Base-by-base conservation (phyloP, 768 basidiomycete species). In the Pholiota microspora region DNA sequence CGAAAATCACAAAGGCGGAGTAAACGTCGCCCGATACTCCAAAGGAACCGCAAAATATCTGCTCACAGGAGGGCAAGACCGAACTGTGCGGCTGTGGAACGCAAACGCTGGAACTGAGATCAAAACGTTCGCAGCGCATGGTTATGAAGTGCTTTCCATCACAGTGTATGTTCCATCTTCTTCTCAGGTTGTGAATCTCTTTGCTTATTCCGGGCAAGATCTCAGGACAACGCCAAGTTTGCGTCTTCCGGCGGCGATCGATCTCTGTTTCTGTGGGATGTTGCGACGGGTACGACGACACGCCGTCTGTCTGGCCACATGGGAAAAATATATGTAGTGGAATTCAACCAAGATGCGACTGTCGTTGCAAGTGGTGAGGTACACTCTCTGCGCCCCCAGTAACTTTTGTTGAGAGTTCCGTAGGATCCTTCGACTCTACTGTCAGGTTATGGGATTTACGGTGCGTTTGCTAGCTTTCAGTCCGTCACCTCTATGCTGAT, bases 251-350 rank as follows among this genome's bases (percentile, higher is more conserved):
- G 96, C 28, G 96, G 96, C 5, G 96, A 99, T 70, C 85, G 92
- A 58, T 86, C 87, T 48, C 86, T 97, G 1, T 97, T 97, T 61
- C 71, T 97, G 21, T 98, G 96, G 96, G 97, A 99, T 66, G 97
- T 99, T 8, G 83, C 88, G 15, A 83, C 89, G 28, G 96, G 92
- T 10, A 80, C 84, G 42, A 93, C 95, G 1, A 85, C 86, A 36
- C 79, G 94, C 35, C 79, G 95, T 52, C 77, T 97, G 56, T 72
- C 89, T 15, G 97, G 94, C 0, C 97, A 99, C 69, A 82, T 92
- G 78, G 83, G 92, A 15, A 94, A 93, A 67, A 89, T 98, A 46
- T 86, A 94, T 71, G 79, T 81, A 5, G 94, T 98, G 5, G 92
- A 91, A 56, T 93, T 98, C 74, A 94, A 94, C 62, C 77, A 82